Base-by-base conservation (phyloP, 208 protist species). In the Phytomonas sp. region DNA sequence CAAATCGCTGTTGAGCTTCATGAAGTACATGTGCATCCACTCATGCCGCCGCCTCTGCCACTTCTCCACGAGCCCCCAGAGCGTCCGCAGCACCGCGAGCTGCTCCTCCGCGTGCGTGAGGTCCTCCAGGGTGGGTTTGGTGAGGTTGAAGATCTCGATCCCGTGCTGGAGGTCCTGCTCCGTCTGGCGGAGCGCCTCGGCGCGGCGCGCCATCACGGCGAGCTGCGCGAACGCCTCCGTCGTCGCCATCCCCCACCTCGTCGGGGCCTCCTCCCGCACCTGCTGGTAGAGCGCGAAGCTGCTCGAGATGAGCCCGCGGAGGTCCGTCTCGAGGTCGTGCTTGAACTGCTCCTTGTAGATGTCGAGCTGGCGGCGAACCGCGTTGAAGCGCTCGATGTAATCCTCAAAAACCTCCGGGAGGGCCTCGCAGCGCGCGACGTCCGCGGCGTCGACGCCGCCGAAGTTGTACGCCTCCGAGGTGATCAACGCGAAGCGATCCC, bases 301-400 rank as follows among this genome's bases (percentile, higher is more conserved):
- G 70, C 88, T 92, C 31, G 89, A 93, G 7, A 79, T 74, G 26
- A 98, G 88, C 17, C 87, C 78, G 46, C 97, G 92, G 46, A 97
- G 76, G 71, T 96, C 87, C 7, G 84, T 89, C 79, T 96, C 92
- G 61, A 98, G 77, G 68, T 98, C 94, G 30, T 84, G 73, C 17
- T 97, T 97, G 79, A 99, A 98, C 81, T 95, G 91, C 70, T 97
- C 88, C 77, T 98, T 98, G 81, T 97, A 89, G 71, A 94, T 87
- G 56, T 97, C 92, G 26, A 99, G 87, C 65, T 88, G 78, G 70
- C 89, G 81, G 72, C 92, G 84, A 17, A 90, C 85, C 9, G 88
- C 89, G 15, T 60, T 65, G 30, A 99, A 83, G 60, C 85, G 75
- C 53, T 79, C 76, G 51, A 89, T 85, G 85, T 98, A 99, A 61